Base-by-base conservation (phyloP, 192 early-diverging fungal genomes). In the Borealophlyctis nickersoniae region DNA sequence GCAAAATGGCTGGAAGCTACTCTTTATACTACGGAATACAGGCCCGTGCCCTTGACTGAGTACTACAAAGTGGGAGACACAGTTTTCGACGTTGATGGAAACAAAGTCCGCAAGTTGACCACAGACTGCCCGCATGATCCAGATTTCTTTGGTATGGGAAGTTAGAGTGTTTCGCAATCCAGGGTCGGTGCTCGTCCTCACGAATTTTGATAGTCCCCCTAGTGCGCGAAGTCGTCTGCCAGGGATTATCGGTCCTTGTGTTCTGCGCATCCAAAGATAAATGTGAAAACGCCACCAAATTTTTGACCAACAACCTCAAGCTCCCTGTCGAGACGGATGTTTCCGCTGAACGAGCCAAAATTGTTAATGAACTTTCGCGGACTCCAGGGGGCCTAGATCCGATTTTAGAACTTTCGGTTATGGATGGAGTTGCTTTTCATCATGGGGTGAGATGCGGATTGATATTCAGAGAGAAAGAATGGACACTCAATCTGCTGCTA, bases 231-330 rank as follows among this genome's bases (percentile, higher is more conserved):
- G 50, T 35, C 3, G 11, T 76, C 1, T 14, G 5, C 0, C 36
- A 67, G 5, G 27, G 34, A 13, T 54, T 29, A 4, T 74, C 73
- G 9, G 73, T 75, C 13, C 34, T 74, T 7, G 36, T 74, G 22
- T 74, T 74, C 45, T 74, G 73, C 52, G 49, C 27, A 32, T 48
- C 70, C 34, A 77, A 76, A 73, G 30, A 24, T 24, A 24, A 72
- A 13, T 74, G 73, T 56, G 74, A 77, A 39, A 74, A 71, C 19
- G 48, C 54, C 28, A 66, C 58, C 14, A 56, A 34, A 28, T 27
- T 31, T 1, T 30, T 74, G 28, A 48, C 74, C 2, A 31, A 9
- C 2, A 24, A 34, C 0, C 51, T 74, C 26, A 45, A 0, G 35
- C 19, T 13, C 13, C 16, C 24, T 11, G 29, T 26, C 7, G 22